Evolutionary conservation across 2,329 filamentous ascomycete species (phyloP), one percentile per base, ranked within the genome.

Genomic region (Microdochium trichocladiopsis): DNA sequence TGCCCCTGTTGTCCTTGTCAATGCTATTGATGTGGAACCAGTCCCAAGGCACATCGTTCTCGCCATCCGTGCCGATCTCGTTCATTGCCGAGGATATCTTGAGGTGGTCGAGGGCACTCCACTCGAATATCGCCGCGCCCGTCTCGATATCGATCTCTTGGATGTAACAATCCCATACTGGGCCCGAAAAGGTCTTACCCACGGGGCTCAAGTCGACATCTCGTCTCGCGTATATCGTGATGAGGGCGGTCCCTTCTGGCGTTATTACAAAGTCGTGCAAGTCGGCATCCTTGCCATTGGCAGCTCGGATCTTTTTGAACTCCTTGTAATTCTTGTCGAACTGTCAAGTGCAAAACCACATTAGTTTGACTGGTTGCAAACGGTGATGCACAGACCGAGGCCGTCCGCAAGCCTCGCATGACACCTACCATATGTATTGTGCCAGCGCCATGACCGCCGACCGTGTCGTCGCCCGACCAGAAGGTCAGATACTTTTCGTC

Each of bases 1-100:
- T 70, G 11, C 71, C 75, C 1, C 69, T 63, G 3, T 60, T 55
- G 55, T 77, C 74, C 61, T 79, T 78, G 60, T 76, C 73, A 52
- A 79, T 66, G 45, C 73, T 76, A 62, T 78, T 80, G 61, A 81
- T 73, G 60, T 80, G 78, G 64, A 80, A 79, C 61, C 74, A 80
- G 58, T 81, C 78, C 68, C 72, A 80, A 1, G 75, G 52, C 36
- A 55, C 65, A 33, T 64, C 65, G 23, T 61, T 53, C 5, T 48
- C 21, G 14, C 41, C 25, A 21, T 16, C 28, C 25, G 36, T n/a
- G 9, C 47, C 47, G n/a, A 50, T 45, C 18, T 50, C 23, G 25
- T 64, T 61, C 51, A 62, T 65, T 50, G 62, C 63, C 49, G 66
- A 63, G 43, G 28, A 25, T n/a, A 60, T 47, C 16, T 50, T 51